These are phyloP conservation scores for Opeltia flavorubescens DNA, from an alignment of 495 filamentous ascomycete species.

Conservation along the genomic window DNA sequence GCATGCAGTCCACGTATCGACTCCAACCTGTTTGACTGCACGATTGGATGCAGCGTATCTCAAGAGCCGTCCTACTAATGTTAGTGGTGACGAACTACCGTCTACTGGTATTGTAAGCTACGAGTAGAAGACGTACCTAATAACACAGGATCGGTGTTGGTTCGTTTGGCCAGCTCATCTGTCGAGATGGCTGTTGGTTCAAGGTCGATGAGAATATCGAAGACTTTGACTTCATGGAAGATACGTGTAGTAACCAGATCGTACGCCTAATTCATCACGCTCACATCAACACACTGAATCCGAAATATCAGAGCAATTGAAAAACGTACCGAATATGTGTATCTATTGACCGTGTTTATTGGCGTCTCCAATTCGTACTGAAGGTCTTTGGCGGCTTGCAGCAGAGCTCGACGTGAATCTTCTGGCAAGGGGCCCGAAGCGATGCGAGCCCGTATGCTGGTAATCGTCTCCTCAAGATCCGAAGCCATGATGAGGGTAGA, in stretches of 20 bases:
- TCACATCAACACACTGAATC: no score
- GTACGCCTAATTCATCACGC: no score
- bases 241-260: background rate
- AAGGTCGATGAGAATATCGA: background rate
- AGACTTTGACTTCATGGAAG: background rate
- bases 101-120: no score
- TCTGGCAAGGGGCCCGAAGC: background rate
- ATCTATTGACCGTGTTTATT: background rate
- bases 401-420: background rate
- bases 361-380: background rate
- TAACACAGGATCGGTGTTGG: background rate
- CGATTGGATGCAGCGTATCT: constrained; percentile 29
- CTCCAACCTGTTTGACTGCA: constrained; percentile 23
- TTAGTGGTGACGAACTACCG: no score
- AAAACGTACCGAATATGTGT: background rate
- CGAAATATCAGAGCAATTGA: background rate
- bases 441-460: background rate
- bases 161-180: background rate
- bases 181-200: background rate
- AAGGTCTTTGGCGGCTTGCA: background rate
- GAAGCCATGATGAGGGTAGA: no score
- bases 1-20: constrained; percentile 23
- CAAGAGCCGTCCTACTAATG: constrained; percentile 24
- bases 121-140: background rate
- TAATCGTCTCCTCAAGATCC: background rate